Evolutionary conservation across 305 asterid species (phyloP), one percentile per base, ranked within the genome.

Genomic region (Rubia tinctorum): DNA sequence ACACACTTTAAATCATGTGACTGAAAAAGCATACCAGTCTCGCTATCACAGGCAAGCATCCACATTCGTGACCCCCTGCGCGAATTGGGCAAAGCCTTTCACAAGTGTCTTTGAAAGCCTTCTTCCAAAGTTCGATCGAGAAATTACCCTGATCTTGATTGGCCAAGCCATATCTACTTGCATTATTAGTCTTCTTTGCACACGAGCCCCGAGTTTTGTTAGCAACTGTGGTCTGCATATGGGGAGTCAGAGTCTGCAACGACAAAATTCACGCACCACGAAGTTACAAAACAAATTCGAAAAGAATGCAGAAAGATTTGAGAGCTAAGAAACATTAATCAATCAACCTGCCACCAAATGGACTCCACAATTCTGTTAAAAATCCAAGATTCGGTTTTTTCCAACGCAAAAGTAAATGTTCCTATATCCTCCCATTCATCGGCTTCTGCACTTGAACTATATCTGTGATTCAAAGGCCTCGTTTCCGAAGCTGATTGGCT

Each of bases 261-360:
- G 55, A 43, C 13, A 69, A 70, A 70, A 53, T 47, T 44, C 47
- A 12, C 43, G 23, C 49, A 59, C n/a, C n/a, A n/a, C 60, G 49
- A 40, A 78, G 66, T 76, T 59, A 72, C 75, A 76, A 71, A 55
- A 49, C 30, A 71, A 34, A 64, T 40, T 17, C 11, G 12, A 66
- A 22, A 53, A 37, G 22, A 30, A 47, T 75, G 73, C 70, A 63
- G 78, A 15, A 47, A 63, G 66, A 64, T 34, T 37, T 65, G 13
- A 64, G 6, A 74, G 73, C n/a, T n/a, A n/a, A n/a, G n/a, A n/a
- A 58, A 34, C 25, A 66, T 75, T 68, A 47, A n/a, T n/a, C n/a
- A n/a, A n/a, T 37, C 27, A 72, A 95, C 99, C 99, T 95, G 99
- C 99, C 99, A 95, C 99, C 99, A 95, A 51, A 95, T 68, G 47